These are phyloP conservation scores for Trichoderma asperellum DNA, from an alignment of 2,329 filamentous ascomycete genomes.

Conservation along the genomic window DNA sequence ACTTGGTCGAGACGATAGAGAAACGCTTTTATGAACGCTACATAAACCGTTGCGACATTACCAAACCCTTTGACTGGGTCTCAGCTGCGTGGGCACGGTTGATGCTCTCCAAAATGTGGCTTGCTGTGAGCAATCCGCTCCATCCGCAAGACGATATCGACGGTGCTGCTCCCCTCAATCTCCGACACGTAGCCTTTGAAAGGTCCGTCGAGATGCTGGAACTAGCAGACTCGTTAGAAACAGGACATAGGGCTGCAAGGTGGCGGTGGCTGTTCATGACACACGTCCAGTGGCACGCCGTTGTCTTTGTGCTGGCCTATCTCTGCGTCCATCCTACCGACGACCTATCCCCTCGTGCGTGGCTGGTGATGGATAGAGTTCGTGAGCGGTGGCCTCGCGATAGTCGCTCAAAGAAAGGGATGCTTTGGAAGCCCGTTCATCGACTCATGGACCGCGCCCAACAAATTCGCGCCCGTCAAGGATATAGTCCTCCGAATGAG, in stretches of 20 bases:
- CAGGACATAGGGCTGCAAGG: conserved; percentile 59
- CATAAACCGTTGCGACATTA: conserved; percentile 7
- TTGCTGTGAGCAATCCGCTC: conserved; percentile 2
- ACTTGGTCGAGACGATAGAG: background rate
- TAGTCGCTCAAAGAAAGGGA: conserved; percentile 2
- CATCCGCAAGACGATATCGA: background rate
- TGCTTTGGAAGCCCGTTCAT: background rate
- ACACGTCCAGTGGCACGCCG: conserved; percentile 67
- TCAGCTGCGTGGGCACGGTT: conserved; percentile 1
- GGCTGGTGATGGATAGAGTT: conserved; percentile 3
- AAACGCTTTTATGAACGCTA: background rate
- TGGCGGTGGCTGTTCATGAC: conserved; percentile 69
- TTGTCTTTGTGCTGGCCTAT: conserved; percentile 64
- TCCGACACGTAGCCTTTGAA: background rate
- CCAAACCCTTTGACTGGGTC: conserved; percentile 4
- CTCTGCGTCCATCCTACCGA: conserved; percentile 46
- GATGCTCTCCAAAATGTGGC: conserved; percentile 11
- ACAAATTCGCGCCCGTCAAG: background rate
- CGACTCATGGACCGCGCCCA: conserved; percentile 4
- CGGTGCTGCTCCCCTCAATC: no score
- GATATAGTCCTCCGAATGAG: no score
- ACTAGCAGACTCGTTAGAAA: conserved; percentile 58
- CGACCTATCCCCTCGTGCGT: background rate
- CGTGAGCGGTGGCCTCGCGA: background rate
- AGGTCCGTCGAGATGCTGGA: conserved; percentile 64